Base-by-base conservation (phyloP, 768 basidiomycete genomes). In the Pleurotus pulmonarius region DNA sequence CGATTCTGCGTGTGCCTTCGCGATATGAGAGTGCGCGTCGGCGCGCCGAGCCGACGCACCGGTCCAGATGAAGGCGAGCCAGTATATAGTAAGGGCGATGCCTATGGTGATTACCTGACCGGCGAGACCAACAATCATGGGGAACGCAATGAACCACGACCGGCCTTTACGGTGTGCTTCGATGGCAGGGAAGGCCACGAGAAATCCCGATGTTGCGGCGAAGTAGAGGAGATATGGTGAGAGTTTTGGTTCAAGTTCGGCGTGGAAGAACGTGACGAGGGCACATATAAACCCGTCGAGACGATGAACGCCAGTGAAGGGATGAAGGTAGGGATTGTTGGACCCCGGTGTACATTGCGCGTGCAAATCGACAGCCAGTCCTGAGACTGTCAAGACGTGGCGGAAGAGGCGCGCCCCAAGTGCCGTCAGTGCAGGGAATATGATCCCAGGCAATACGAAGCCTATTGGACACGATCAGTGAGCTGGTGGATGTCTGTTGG, bases 1-100 rank as follows among this genome's bases (percentile, higher is more conserved):
- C 15, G 80, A 82, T 63, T 83, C 77, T 4, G 76, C 81, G 43
- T 81, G 75, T 11, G 68, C 75, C 58, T 77, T 73, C 11, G 75
- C 73, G n/a, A 80, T 64, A 24, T 55, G 61, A 12, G 57, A 57
- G 51, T 60, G 55, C 29, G 16, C 29, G 20, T 40, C 43, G n/a
- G 39, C 49, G 8, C 59, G 58, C 22, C 63, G 57, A 34, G 46
- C 46, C 16, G 57, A 16, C 1, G 73, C 65, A 5, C 74, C 73
- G 0, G 73, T 72, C 38, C 78, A 55, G 57, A 80, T 69, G 66
- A 80, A 77, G 37, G 69, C 54, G 29, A 81, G 65, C 71, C 75
- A 77, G 56, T 83, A 85, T 1, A 83, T 25, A 12, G 83, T 77
- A 46, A 76, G 69, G 46, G 72, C 66, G 38, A 74, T 65, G 13